Evolutionary conservation across 441 rosid genomes (phyloP), one percentile per base, ranked within the genome.

Genomic region (Cnidoscolus chayamansa): DNA sequence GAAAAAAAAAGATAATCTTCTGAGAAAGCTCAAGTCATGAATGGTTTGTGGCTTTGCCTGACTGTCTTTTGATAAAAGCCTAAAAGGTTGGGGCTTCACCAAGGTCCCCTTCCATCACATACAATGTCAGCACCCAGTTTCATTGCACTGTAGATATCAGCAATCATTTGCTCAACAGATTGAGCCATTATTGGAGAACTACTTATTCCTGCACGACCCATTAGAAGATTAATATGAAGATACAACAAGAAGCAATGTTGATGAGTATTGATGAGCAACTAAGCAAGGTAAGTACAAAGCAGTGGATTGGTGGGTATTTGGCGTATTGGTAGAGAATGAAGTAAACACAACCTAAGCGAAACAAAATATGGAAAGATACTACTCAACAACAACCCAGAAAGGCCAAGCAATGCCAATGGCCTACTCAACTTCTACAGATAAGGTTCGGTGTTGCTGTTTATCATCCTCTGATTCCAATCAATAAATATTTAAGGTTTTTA

Each of bases 61-160:
- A 65, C 69, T 16, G 35, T 12, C 43, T 3, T 1, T 31, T 43
- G 35, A 40, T 56, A 56, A 40, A 40, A 65, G 37, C 55, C 17
- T 0, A 47, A 65, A 48, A 60, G n/a, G 64, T 30, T 40, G 45
- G 7, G 13, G 32, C 2, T 32, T n/a, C 64, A 32, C 15, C 15
- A 37, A 47, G 56, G 47, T 50, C 67, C 56, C 48, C 55, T 48
- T 49, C 19, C 19, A 43, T 15, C 25, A 3, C 8, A 3, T 45
- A 89, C 98, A 71, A 89, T 81, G 73, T 94, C 97, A 51, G 96
- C 98, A 72, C 96, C 93, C 63, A 78, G 78, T 59, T 83, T 81
- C 61, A 86, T 87, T 8, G 97, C 98, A 78, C 77, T 81, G 55
- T 65, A 68, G 74, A 91, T 81, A 57, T 85, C 84, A 74, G 6